Conservation (phyloP, 2,329 filamentous ascomycete genomes). For the Cyclaneusma minus region DNA sequence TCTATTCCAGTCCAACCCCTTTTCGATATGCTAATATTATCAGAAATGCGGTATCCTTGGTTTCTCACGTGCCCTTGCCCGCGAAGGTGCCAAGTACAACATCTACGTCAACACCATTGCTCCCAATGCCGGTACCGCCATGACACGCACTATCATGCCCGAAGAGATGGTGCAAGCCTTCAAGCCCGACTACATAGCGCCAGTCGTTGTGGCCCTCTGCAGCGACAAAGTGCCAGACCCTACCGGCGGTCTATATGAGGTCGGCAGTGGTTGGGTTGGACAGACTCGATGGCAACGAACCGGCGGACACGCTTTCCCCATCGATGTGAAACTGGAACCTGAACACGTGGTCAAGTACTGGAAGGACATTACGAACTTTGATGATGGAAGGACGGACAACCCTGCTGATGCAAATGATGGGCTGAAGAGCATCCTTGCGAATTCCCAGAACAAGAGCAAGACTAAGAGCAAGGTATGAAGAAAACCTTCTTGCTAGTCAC, state of each 20-base stretch:
- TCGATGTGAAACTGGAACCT: constrained; percentile 69
- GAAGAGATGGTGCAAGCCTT: constrained; percentile 97
- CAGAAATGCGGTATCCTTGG: constrained; percentile 87
- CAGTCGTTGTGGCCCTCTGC: constrained; percentile 69
- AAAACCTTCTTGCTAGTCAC: constrained; percentile 6
- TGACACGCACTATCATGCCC: constrained; percentile 88
- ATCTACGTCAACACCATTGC: constrained; percentile 97
- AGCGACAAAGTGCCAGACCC: constrained; percentile 77
- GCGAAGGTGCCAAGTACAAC: constrained; percentile 93
- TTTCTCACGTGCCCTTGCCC: constrained; percentile 81
- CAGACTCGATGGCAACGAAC: constrained; percentile 89
- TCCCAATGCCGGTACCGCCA: constrained; percentile 87
- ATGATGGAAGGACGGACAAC: constrained; percentile 75
- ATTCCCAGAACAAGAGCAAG: constrained; percentile 61
- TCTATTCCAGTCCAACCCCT: constrained; percentile 20
- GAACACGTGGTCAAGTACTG: constrained; percentile 68
- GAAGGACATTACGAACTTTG: constrained; percentile 71
- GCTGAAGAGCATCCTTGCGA: constrained; percentile 63
- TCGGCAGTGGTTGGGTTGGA: constrained; percentile 85
- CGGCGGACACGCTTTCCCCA: constrained; percentile 79
- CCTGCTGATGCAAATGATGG: constrained; percentile 66
- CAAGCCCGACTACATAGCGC: constrained; percentile 97
- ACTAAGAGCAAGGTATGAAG: constrained; percentile 42
- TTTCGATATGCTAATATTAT: constrained; percentile 4
- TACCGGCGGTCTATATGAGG: constrained; percentile 84